Evolutionary conservation across 768 basidiomycete species (phyloP).

Genomic region (Hericium erinaceus): DNA sequence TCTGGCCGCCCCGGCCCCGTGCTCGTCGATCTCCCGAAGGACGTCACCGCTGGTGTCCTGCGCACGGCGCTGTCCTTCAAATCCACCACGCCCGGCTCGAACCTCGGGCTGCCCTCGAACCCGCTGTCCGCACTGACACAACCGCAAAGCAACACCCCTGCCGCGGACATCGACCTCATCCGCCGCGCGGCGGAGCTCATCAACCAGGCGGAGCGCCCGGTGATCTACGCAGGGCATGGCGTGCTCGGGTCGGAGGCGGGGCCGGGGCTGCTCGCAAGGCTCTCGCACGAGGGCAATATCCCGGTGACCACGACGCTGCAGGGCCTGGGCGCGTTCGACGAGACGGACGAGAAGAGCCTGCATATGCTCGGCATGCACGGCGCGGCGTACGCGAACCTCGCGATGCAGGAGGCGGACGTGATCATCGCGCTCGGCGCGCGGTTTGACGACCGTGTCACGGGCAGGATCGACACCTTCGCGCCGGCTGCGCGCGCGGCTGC

Average conservation of each 20-base stretch:
- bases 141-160: slow-evolving; percentile 32
- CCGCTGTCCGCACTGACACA: slow-evolving; percentile 49
- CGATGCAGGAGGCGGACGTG: slow-evolving; percentile 95
- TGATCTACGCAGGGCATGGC: slow-evolving; percentile 92
- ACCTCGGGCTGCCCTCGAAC: slow-evolving; percentile 65
- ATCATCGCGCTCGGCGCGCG: slow-evolving; percentile 95
- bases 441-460: slow-evolving; percentile 97
- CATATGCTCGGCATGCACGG: slow-evolving; percentile 99
- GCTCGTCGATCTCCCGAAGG: slow-evolving; percentile 97
- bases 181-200: slow-evolving; percentile 82
- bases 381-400: slow-evolving; percentile 91
- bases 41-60: slow-evolving; percentile 90
- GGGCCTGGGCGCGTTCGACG: slow-evolving; percentile 93
- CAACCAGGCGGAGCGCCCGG: slow-evolving; percentile 81
- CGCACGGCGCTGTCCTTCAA: slow-evolving; percentile 78
- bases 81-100: slow-evolving; percentile 73
- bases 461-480: slow-evolving; percentile 81
- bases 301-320: slow-evolving; percentile 96
- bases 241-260: slow-evolving; percentile 76
- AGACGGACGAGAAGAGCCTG: slow-evolving; percentile 73
- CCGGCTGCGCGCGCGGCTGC: slow-evolving; percentile 87
- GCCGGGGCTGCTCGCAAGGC: slow-evolving; percentile 69
- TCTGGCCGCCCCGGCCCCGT: slow-evolving; percentile 96
- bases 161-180: slow-evolving; percentile 52
- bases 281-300: slow-evolving; percentile 82